phyloP scores from a whole-genome alignment of 345 rosid species.

The Hirschfeldia incana region DNA sequence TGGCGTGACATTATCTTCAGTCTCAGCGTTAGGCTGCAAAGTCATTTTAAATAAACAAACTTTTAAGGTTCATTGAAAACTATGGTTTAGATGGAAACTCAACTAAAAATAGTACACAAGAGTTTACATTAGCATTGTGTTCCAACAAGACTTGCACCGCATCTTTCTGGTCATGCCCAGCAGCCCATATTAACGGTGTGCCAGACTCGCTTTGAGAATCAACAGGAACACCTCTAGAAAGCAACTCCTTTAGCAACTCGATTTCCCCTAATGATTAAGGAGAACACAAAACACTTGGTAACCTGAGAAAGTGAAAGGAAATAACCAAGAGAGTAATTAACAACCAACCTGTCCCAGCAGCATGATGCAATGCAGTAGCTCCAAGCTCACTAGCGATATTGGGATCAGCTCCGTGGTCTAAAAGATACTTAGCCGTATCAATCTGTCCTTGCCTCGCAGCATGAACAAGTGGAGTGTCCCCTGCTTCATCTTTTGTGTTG shows the following conservation, averaged over 20 bases:
- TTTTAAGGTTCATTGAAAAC: not conserved
- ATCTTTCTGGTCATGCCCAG: constrained; percentile 79
- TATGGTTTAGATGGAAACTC: not conserved
- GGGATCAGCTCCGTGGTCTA: constrained; percentile 77
- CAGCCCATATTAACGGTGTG: constrained; percentile 89
- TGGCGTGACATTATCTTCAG: constrained; percentile 84
- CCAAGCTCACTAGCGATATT: constrained; percentile 76
- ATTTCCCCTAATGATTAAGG: constrained; percentile 52
- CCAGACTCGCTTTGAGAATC: constrained; percentile 89
- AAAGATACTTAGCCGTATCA: constrained; percentile 68
- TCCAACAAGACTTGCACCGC: constrained; percentile 74
- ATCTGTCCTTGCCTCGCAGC: constrained; percentile 93
- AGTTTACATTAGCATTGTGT: constrained; percentile 68
- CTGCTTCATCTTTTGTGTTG: constrained; percentile 82
- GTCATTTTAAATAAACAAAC: not conserved
- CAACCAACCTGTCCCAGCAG: constrained; percentile 74
- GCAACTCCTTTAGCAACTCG: constrained; percentile 62
- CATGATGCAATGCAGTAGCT: constrained; percentile 85
- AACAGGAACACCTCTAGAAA: constrained; percentile 66
- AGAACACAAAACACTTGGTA: constrained; percentile 6
- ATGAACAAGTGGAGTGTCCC: constrained; percentile 91
- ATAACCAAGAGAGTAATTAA: not conserved
- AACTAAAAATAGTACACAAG: not conserved
- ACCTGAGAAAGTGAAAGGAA: not conserved
- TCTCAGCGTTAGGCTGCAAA: constrained; percentile 86